These are phyloP conservation scores for Phytomonas francai DNA, from an alignment of 208 protist species.

Conservation along the genomic window DNA sequence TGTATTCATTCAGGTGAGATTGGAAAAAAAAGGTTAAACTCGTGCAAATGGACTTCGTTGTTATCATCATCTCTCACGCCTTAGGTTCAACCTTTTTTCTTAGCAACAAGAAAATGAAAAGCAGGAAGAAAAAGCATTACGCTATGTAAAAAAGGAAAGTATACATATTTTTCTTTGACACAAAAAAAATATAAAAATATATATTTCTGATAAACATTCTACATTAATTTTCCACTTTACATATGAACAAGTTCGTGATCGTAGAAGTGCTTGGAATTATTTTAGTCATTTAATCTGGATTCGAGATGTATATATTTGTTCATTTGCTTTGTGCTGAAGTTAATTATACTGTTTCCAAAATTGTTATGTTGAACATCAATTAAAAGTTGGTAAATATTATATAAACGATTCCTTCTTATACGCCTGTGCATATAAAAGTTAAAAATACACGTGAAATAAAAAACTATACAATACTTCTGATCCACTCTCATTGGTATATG, in stretches of 20 bases:
- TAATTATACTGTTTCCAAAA: not conserved
- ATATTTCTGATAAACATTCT: conserved; percentile 10
- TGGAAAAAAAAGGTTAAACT: conserved; percentile 12
- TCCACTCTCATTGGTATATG: not conserved
- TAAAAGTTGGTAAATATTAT: conserved; percentile 3
- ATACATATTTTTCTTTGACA: not conserved
- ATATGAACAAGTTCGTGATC: not conserved
- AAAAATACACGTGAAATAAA: not conserved
- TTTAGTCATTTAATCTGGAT: not conserved
- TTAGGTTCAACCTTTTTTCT: too few species aligned
- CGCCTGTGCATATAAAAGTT: not conserved
- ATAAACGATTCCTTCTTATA: not conserved
- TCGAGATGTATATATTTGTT: not conserved
- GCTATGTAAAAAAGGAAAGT: conserved; percentile 1
- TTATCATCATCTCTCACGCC: too few species aligned
- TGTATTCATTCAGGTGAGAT: not conserved
- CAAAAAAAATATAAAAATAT: conserved; percentile 10
- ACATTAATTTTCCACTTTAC: not conserved
- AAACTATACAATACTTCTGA: not conserved
- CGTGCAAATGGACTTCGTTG: too few species aligned
- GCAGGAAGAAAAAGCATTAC: not conserved
- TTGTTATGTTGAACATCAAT: not conserved
- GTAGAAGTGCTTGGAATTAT: not conserved
- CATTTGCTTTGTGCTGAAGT: not conserved
- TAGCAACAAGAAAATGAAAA: too few species aligned